Evolutionary conservation across 768 basidiomycete genomes (phyloP).

Genomic region (Serendipita sp.): DNA sequence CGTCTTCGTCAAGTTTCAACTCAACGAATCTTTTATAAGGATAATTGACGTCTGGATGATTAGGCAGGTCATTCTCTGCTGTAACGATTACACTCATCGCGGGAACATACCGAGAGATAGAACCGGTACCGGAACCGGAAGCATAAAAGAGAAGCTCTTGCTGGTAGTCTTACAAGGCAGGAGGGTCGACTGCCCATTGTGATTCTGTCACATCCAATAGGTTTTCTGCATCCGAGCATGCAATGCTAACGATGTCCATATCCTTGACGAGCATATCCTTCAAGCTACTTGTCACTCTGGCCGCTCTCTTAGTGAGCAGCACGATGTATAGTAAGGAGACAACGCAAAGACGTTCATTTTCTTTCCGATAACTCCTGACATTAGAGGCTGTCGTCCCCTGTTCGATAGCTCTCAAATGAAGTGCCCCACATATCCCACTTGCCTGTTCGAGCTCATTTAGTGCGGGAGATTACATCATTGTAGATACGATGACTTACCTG

Average conservation of each 20-base stretch:
- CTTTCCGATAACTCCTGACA: no score
- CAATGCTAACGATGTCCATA: neutral
- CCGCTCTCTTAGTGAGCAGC: neutral
- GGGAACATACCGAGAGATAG: neutral
- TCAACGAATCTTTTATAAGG: neutral
- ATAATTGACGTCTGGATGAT: no score
- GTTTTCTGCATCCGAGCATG: neutral
- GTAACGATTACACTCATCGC: neutral
- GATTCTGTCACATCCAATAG: neutral
- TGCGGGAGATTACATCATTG: no score
- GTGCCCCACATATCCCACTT: no score
- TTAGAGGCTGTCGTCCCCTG: no score
- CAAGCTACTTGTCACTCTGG: neutral
- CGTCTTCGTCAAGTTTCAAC: neutral
- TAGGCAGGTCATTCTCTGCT: neutral
- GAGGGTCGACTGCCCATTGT: neutral
- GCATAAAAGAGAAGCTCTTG: neutral
- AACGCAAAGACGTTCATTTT: no score
- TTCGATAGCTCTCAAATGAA: no score
- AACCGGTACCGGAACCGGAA: neutral
- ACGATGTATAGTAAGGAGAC: no score
- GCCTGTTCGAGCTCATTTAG: no score
- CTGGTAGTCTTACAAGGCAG: neutral
- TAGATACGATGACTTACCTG: no score
- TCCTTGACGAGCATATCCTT: neutral